Evolutionary conservation across 1,284 basidiomycete genomes (phyloP).

Genomic region (Tilletia walkeri): DNA sequence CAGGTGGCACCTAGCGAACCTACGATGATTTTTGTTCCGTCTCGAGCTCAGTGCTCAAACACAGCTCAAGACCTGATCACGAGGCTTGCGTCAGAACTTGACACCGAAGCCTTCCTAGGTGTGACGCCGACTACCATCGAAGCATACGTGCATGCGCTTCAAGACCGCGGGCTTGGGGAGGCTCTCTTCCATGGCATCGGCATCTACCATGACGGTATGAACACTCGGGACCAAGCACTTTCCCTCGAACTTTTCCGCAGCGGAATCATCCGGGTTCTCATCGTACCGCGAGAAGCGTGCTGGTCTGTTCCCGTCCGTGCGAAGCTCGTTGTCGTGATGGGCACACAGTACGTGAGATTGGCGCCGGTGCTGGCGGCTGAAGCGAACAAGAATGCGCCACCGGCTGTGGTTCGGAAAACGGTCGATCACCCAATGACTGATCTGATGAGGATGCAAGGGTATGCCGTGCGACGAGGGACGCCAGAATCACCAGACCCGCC

Average conservation of each 20-base stretch:
- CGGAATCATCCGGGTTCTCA: constrained; percentile 75
- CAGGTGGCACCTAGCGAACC: constrained; percentile 61
- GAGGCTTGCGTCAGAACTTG: constrained; percentile 74
- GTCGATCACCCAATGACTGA: constrained; percentile 78
- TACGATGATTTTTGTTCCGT: constrained; percentile 86
- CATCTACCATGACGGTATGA: constrained; percentile 75
- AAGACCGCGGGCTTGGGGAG: constrained; percentile 69
- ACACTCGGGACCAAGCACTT: constrained; percentile 69
- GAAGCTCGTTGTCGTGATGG: constrained; percentile 80
- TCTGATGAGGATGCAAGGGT: constrained; percentile 84
- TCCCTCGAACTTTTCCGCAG: constrained; percentile 80
- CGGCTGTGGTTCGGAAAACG: constrained; percentile 64
- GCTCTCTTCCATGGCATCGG: constrained; percentile 85
- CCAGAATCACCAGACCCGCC: constrained; percentile 28
- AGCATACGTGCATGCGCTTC: constrained; percentile 65
- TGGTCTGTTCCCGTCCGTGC: constrained; percentile 83
- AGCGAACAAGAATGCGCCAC: constrained; percentile 23
- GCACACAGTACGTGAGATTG: constrained; percentile 77
- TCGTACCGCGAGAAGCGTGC: constrained; percentile 77
- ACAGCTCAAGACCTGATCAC: constrained; percentile 83
- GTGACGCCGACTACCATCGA: constrained; percentile 66
- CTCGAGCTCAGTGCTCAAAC: constrained; percentile 72
- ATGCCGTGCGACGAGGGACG: constrained; percentile 68
- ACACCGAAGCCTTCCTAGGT: constrained; percentile 67
- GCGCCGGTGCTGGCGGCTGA: constrained; percentile 32